Evolutionary conservation across 345 rosid genomes (phyloP), one percentile per base, ranked within the genome.

Genomic region (Sonneratia alba): DNA sequence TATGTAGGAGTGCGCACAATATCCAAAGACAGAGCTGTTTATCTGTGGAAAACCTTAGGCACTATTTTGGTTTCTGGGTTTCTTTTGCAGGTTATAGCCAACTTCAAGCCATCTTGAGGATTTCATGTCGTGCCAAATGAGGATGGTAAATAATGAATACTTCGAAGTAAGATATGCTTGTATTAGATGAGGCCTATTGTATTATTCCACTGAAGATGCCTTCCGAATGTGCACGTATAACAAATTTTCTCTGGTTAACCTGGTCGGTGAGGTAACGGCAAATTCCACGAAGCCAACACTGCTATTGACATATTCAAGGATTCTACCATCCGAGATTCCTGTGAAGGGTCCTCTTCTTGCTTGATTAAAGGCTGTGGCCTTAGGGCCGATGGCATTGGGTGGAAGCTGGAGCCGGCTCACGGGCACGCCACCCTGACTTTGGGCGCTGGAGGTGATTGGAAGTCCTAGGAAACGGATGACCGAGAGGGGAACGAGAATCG

Each of bases 321-420:
- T 79, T 67, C 83, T 79, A 45, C 85, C 89, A 68, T 82, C 85
- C 7, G 79, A 72, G 74, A 82, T 76, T 13, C 87, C 84, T 21
- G 84, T 80, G 75, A 78, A 83, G 67, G 80, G 77, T n/a, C 79
- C 82, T 8, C 59, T 56, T 6, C 73, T 51, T 21, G 12, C 27
- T 7, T 21, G 73, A 32, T 71, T 61, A n/a, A 71, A 71, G 42
- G 66, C 73, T 13, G 57, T 9, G 48, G 65, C 10, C 32, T 71
- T 66, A 24, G 73, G 73, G 8, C 51, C 63, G 27, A 15, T 14
- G 14, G 73, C 66, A 51, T 36, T 36, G 14, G 22, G 48, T 3
- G 64, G 66, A 36, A 36, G 73, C 32, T 22, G 71, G 56, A 69
- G 53, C 53, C 71, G 53, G 8, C 11, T 22, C 53, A 69, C 56